These are phyloP conservation scores for Pelargonium fulgidum DNA, from an alignment of 441 rosid species.

Conservation along the genomic window DNA sequence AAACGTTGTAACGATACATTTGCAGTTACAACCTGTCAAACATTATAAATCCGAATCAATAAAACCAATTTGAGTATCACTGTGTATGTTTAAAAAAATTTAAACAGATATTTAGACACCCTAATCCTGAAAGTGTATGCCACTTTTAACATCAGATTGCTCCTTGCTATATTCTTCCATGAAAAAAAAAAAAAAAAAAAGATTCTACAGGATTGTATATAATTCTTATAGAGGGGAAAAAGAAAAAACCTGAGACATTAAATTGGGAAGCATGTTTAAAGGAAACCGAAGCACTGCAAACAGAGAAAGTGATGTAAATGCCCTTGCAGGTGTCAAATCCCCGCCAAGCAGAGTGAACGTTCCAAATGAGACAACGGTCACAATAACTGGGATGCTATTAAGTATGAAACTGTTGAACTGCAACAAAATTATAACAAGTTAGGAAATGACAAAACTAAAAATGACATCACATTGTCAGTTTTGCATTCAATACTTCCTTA, in stretches of 20 bases:
- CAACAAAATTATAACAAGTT: conserved; percentile 29
- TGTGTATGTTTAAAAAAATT: not conserved
- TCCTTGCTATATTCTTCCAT: not conserved
- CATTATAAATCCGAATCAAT: conserved; percentile 15
- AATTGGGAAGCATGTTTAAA: conserved; percentile 86
- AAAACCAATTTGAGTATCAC: conserved; percentile 13
- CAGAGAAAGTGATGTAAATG: conserved; percentile 93
- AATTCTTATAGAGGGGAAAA: conserved; percentile 14
- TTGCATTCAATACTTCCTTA: not conserved
- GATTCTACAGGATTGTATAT: not conserved
- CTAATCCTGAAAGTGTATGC: not conserved
- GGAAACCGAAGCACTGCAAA: conserved; percentile 98
- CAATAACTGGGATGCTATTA: conserved; percentile 86
- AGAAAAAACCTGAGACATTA: conserved; percentile 76
- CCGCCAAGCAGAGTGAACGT: conserved; percentile 97
- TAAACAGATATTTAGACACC: conserved; percentile 12
- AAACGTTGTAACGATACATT: conserved; percentile 86
- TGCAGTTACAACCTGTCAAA: conserved; percentile 76
- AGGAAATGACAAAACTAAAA: conserved; percentile 12
- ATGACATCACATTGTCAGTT: not conserved
- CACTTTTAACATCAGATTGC: not conserved
- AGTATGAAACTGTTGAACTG: conserved; percentile 81
- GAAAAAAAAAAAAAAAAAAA: conserved; percentile 5
- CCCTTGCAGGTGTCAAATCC: conserved; percentile 97
- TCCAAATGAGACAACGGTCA: conserved; percentile 90